Percentiles rank a stretch among this genome's conserved stretches.
These are phyloP conservation scores for Candida lessepsii DNA, from an alignment of 805 yeast genomes.

Conservation along the genomic window DNA sequence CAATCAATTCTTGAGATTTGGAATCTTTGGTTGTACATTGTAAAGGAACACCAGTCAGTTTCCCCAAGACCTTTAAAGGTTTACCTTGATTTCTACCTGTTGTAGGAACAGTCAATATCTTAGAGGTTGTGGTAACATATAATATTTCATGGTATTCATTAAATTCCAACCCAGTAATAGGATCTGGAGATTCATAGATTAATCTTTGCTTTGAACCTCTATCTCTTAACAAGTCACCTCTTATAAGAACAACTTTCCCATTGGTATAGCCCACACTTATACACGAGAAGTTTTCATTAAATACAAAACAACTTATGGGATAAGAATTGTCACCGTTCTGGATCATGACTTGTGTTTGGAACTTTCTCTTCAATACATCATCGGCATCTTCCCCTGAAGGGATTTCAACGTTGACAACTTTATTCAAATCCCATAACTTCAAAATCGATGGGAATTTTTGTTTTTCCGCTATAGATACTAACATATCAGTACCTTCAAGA, in stretches of 20 bases:
- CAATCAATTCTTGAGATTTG: slow-evolving; percentile 51
- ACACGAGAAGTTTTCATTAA: slow-evolving; percentile 56
- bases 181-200: slow-evolving; percentile 72
- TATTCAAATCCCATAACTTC: slow-evolving; percentile 71
- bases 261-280: slow-evolving; percentile 78
- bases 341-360: slow-evolving; percentile 61
- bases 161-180: slow-evolving; percentile 75
- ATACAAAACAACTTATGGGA: slow-evolving; percentile 69
- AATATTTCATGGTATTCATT: slow-evolving; percentile 49
- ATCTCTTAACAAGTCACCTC: slow-evolving; percentile 88
- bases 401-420: slow-evolving; percentile 30
- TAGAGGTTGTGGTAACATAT: slow-evolving; percentile 74
- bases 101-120: slow-evolving; percentile 68
- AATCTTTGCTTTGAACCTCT: slow-evolving; percentile 86
- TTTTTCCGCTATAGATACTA: slow-evolving; percentile 73
- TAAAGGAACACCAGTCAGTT: slow-evolving; percentile 48
- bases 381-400: slow-evolving; percentile 19
- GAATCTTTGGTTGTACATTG: slow-evolving; percentile 46
- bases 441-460: slow-evolving; percentile 69
- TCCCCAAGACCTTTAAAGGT: slow-evolving; percentile 49
- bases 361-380: slow-evolving; percentile 33
- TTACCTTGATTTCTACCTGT: slow-evolving; percentile 75
- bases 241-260: slow-evolving; percentile 74
- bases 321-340: slow-evolving; percentile 72
- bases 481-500: slow-evolving; percentile 46